phyloP scores from a whole-genome alignment of 2,329 filamentous ascomycete species.

The Colletotrichum filicis region DNA sequence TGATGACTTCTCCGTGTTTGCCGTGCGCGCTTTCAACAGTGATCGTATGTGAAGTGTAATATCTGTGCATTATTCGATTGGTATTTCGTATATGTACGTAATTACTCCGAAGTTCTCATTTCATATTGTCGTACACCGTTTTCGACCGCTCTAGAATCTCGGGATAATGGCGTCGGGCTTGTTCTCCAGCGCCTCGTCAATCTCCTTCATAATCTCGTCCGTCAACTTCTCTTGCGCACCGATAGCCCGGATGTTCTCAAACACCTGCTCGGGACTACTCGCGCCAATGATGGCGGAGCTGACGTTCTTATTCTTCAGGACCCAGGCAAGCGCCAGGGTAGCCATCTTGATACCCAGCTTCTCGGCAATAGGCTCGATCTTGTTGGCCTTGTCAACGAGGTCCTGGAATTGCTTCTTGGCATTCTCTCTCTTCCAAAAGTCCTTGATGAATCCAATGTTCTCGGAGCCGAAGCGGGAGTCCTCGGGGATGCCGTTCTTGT shows the following conservation, averaged over 20 bases:
- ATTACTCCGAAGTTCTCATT: background rate
- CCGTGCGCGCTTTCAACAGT: background rate
- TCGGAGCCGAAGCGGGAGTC: constrained; percentile 68
- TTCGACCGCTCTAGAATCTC: constrained; percentile 43
- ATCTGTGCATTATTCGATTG: background rate
- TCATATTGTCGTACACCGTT: background rate
- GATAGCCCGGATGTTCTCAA: constrained; percentile 68
- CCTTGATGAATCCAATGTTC: constrained; percentile 65
- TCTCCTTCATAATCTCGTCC: constrained; percentile 67
- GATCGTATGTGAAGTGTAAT: too few species aligned
- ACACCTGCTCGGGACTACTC: constrained; percentile 67
- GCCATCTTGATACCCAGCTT: constrained; percentile 68
- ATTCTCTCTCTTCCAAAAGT: constrained; percentile 60
- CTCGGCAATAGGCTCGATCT: constrained; percentile 71
- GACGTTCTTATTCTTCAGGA: constrained; percentile 70
- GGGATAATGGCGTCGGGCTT: constrained; percentile 59
- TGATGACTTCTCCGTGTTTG: too few species aligned
- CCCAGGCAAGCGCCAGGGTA: constrained; percentile 70
- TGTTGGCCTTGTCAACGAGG: constrained; percentile 68
- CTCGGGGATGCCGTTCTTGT: constrained; percentile 70
- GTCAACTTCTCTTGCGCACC: constrained; percentile 66
- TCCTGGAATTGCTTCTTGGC: constrained; percentile 64
- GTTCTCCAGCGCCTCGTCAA: constrained; percentile 68
- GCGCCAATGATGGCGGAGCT: constrained; percentile 72
- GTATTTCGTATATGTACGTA: background rate